These are phyloP conservation scores for Amphirosellinia nigrospora DNA, from an alignment of 495 filamentous ascomycete species.

Conservation along the genomic window DNA sequence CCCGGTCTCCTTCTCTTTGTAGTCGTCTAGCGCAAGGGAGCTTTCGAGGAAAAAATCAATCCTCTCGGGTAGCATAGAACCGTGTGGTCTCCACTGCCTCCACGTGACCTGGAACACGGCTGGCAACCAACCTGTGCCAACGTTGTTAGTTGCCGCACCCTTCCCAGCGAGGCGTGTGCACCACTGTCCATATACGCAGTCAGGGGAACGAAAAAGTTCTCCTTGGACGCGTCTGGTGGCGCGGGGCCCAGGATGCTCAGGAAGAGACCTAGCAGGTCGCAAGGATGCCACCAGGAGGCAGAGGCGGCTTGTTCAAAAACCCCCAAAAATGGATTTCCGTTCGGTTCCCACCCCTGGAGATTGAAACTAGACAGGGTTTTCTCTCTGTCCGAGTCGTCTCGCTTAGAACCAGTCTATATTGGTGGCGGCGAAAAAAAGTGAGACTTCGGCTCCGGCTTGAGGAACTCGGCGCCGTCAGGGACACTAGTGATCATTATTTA, in stretches of 20 bases:
- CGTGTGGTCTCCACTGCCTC: neutral
- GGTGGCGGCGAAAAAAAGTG: neutral
- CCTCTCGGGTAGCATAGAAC: neutral
- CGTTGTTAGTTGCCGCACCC: neutral
- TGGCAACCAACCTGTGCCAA: neutral
- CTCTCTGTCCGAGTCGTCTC: neutral
- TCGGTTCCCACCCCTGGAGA: too few species aligned
- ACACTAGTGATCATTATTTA: neutral
- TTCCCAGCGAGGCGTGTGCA: neutral
- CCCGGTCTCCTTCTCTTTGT: neutral
- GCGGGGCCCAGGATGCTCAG: slow-evolving; percentile 19
- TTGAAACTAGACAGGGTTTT: neutral
- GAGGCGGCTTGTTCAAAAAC: slow-evolving; percentile 1
- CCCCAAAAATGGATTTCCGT: neutral
- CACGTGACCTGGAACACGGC: neutral
- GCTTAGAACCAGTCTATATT: neutral
- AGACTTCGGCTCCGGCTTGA: neutral
- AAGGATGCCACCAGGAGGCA: slow-evolving; percentile 15
- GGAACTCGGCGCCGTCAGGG: neutral
- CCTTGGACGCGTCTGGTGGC: slow-evolving; percentile 6
- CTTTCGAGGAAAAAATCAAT: neutral
- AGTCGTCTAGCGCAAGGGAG: neutral
- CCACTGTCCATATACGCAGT: neutral
- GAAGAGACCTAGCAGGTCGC: slow-evolving; percentile 19
- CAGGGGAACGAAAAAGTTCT: neutral